A percentile compares a stretch with the other conserved stretches of the same genome.
Conservation (phyloP, 345 rosid species). For the Streptanthus diversifolius region DNA sequence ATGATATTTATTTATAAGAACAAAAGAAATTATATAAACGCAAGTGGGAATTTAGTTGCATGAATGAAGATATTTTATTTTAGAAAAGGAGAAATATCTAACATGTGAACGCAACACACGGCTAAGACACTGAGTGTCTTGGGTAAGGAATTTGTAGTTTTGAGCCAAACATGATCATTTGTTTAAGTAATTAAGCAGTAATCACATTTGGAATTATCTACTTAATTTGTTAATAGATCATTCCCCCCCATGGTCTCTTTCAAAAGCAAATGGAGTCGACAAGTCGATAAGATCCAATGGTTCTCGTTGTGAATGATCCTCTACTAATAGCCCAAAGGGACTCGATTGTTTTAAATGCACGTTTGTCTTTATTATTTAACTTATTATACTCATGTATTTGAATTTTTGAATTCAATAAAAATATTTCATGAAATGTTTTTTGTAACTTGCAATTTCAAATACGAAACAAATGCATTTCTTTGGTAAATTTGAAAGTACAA, state of each 20-base stretch:
- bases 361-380: not conserved
- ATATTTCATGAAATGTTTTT: not conserved
- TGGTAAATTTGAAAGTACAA: not conserved
- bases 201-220: constrained; percentile 1
- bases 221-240: not conserved
- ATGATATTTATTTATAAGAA: not conserved
- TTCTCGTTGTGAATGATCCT: not conserved
- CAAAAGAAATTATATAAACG: not conserved
- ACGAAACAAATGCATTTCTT: not conserved
- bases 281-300: not conserved
- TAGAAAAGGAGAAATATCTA: constrained; percentile 1
- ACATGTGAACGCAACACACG: constrained; percentile 22
- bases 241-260: not conserved
- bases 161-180: constrained; percentile 16
- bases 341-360: not conserved
- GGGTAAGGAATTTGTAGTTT: constrained; percentile 2
- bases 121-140: constrained; percentile 4
- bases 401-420: not conserved
- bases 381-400: not conserved
- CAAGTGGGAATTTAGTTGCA: constrained; percentile 19
- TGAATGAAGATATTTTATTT: constrained; percentile 17
- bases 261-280: constrained; percentile 3
- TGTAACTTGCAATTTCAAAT: not conserved
- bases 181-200: constrained; percentile 11
- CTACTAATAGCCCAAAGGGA: not conserved